phyloP scores from a whole-genome alignment of 2,329 filamentous ascomycete species.

The Paradendryphiella salina region DNA sequence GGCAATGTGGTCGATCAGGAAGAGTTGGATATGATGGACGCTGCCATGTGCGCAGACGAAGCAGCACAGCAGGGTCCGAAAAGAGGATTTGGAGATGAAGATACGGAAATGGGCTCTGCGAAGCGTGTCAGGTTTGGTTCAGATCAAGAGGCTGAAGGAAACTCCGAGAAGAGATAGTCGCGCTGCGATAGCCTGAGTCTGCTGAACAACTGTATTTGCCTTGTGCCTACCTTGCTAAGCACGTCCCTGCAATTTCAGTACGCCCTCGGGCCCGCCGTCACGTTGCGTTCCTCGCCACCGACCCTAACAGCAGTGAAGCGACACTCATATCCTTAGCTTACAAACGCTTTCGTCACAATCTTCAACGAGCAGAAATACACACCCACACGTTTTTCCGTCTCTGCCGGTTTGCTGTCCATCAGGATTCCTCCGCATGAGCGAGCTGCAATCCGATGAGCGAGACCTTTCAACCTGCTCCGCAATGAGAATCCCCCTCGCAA shows the following conservation, averaged over 20 bases:
- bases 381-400: background rate
- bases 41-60: too few species aligned
- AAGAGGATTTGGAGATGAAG: background rate
- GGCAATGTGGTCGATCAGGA: too few species aligned
- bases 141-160: conserved; percentile 11
- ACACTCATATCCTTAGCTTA: background rate
- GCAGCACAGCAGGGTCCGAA: too few species aligned
- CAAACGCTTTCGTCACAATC: background rate
- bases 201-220: background rate
- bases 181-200: too few species aligned
- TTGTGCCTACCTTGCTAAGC: background rate
- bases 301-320: background rate
- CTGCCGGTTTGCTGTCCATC: background rate
- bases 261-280: background rate
- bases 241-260: background rate
- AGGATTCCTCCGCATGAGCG: background rate
- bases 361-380: conserved; percentile 6
- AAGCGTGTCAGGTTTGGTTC: conserved; percentile 2
- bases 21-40: too few species aligned
- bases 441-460: background rate
- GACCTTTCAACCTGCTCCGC: background rate
- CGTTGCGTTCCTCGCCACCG: background rate
- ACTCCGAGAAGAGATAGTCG: conserved; percentile 11
- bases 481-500: background rate
- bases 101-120: background rate